phyloP scores from a whole-genome alignment of 176 grass and related monocot species.

The Aegilops bicornis region DNA sequence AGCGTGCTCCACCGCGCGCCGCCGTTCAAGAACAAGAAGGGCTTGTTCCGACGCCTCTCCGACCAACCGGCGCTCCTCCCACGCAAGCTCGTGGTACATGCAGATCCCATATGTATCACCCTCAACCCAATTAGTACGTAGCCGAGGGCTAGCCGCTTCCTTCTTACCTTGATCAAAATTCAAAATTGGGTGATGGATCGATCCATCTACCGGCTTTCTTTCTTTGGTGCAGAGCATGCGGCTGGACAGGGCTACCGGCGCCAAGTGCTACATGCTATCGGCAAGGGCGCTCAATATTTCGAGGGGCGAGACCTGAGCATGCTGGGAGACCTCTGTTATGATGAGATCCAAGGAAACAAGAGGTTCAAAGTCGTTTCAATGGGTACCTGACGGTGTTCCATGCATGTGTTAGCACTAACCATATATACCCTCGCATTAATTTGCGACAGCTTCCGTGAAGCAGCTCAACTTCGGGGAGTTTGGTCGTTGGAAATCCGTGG shows the following conservation, averaged over 20 bases:
- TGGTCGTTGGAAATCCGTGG: not conserved
- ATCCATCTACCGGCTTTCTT: no score
- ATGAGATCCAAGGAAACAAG: not conserved
- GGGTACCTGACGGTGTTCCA: not conserved
- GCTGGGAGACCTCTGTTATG: not conserved
- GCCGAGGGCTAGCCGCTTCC: no score
- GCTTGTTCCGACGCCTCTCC: slow-evolving; percentile 48
- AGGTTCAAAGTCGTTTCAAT: not conserved
- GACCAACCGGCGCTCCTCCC: slow-evolving; percentile 41
- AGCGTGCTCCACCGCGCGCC: not conserved
- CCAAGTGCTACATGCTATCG: slow-evolving; percentile 68
- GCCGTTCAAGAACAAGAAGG: slow-evolving; percentile 33
- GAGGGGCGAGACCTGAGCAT: not conserved
- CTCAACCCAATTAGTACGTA: no score
- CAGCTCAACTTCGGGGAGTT: not conserved
- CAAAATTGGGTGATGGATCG: no score
- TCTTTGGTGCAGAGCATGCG: slow-evolving; percentile 38
- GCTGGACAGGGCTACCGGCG: slow-evolving; percentile 49
- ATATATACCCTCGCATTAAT: not conserved
- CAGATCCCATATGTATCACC: not conserved
- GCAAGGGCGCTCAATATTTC: slow-evolving; percentile 45
- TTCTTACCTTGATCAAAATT: no score
- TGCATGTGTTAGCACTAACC: not conserved
- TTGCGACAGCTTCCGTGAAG: not conserved
- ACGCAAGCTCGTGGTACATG: not conserved